Percentiles rank a stretch among this genome's conserved stretches.
Conservation (phyloP, 371 early-diverging fungal species). For the Mycotypha africana region DNA sequence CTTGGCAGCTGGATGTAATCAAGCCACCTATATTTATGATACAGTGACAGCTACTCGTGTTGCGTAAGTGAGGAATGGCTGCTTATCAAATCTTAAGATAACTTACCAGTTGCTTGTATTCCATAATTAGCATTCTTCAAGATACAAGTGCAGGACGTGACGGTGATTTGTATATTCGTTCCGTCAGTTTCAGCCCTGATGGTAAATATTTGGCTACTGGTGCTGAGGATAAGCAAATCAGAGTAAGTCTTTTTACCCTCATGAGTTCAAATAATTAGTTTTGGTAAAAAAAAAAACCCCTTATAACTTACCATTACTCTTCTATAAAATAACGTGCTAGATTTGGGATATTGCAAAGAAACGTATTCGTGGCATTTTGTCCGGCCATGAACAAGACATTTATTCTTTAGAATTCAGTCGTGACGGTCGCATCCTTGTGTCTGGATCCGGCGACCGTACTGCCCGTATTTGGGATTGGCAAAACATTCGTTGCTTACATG, state of each 20-base stretch:
- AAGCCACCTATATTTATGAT: conserved; percentile 82
- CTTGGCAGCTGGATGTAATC: conserved; percentile 93
- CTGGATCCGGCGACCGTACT: conserved; percentile 94
- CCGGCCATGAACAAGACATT: conserved; percentile 96
- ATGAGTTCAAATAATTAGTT: too few relatives aligned
- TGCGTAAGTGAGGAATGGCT: conserved; percentile 18
- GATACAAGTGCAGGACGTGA: conserved; percentile 74
- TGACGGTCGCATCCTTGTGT: conserved; percentile 88
- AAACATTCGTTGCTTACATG: conserved; percentile 64
- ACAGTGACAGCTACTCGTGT: conserved; percentile 52
- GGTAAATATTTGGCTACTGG: conserved; percentile 92
- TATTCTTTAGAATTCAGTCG: conserved; percentile 94
- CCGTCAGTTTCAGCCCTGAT: conserved; percentile 96
- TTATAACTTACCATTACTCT: too few relatives aligned
- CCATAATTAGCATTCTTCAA: conserved; percentile 57
- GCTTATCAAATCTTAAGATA: neutral
- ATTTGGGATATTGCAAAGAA: conserved; percentile 78
- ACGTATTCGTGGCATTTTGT: conserved; percentile 61
- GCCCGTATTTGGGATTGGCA: conserved; percentile 87
- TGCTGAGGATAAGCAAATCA: conserved; percentile 94
- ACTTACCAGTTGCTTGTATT: neutral
- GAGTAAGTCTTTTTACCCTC: too few relatives aligned
- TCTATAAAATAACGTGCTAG: conserved; percentile 35
- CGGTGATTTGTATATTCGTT: conserved; percentile 89
- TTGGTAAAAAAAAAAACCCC: too few relatives aligned